Evolutionary conservation across 169 alveolate species (phyloP), one percentile per base, ranked within the genome.

Genomic region (Plasmodium sp.): DNA sequence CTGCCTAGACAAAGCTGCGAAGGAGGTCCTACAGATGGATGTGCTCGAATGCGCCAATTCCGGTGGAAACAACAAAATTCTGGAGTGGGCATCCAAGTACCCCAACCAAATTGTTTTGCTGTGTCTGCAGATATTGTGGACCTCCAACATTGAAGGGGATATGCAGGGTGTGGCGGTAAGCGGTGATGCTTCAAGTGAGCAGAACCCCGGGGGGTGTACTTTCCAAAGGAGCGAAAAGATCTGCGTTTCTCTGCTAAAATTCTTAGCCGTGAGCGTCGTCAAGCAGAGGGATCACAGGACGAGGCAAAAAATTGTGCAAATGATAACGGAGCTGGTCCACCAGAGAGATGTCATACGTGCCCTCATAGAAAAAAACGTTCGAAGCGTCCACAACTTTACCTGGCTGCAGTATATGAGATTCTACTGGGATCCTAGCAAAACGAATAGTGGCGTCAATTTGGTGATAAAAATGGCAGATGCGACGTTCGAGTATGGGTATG

Each of bases 401-500:
- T 99, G 99, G 99, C 96, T 98, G 31, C 98, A 98, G 93, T 99
- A 98, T 96, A 98, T 99, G 99, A 97, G 99, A 75, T 98, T 98
- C 96, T 98, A 99, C 88, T 98, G 98, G 98, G 90, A 97, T 73
- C 71, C 92, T 54, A 39, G 92, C 93, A 98, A 56, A 95, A 97
- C 84, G 98, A 67, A 92, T 9, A 84, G 81, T 86, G 79, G 83
- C 67, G 95, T 94, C 39, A 45, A 83, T 48, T 95, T 96, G n/a
- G 90, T 93, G 71, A 98, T 99, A 33, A 96, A 96, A 95, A 99
- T 99, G 99, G 99, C 99, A 22, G 98, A 98, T 93, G 99, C 99
- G 4, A 81, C 97, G 27, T 98, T 99, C 97, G 97, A 97, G 84
- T 99, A 99, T 95, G 99, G 99, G 14, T 99, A 98, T 92, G 99